Evolutionary conservation across 257 asterid species (phyloP), one percentile per base, ranked within the genome.

Genomic region (Nyctanthes arbortristis): DNA sequence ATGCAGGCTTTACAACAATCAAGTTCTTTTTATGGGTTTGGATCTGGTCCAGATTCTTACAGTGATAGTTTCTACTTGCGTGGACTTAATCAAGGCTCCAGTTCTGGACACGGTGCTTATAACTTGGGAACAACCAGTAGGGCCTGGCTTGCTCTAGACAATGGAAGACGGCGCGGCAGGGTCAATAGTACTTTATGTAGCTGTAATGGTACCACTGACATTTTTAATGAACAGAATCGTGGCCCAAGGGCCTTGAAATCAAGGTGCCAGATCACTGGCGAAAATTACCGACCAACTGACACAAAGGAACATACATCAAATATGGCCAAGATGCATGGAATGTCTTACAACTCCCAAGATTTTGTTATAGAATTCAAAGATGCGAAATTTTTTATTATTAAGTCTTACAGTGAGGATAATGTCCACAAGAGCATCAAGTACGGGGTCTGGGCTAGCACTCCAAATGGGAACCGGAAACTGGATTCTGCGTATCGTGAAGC

Each of bases 331-430:
- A 59, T 40, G 31, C 67, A 24, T 30, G 55, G 59, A 52, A 52
- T 22, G 59, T 52, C 59, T 52, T 9, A 43, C 55, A 89, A 89
- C 80, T 84, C 85, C 63, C 87, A 86, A 65, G 97, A 89, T 64
- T 92, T 94, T 65, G 75, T 72, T 49, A 85, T 91, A 0, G 91
- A 88, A 70, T 81, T 84, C 69, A 93, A 89, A 67, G 78, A 66
- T 47, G 96, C 97, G 33, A 94, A 89, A 61, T 94, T 94, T 69
- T 91, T 89, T 67, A 96, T 94, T 52, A 94, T 94, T 7, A 94
- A 94, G 82, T 94, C 99, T 76, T 94, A 91, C 84, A 94, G 97
- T 27, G 99, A 94, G 73, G 99, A 94, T 75, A 94, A 94, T 76
- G 84, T 94, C 78, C 99, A 94, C 78, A 91, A 87, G 75, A 94